Conservation (phyloP, 192 early-diverging fungal genomes). For the Spizellomyces sp. region DNA sequence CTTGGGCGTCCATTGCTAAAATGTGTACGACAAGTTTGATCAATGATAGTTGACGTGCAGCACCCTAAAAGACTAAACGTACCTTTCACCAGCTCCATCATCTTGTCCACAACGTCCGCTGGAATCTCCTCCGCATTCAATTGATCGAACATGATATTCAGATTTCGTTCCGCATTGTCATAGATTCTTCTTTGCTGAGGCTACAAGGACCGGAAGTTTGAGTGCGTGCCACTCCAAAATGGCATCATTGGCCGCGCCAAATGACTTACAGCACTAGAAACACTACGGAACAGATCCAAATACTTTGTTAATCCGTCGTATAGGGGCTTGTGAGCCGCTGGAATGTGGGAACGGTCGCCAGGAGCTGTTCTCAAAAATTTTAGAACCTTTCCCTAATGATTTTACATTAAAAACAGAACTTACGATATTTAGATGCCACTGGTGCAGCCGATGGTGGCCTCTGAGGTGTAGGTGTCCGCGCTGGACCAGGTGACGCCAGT, state of each 20-base stretch:
- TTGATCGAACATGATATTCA: conserved; percentile 80
- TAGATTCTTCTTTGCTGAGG: conserved; percentile 73
- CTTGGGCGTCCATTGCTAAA: conserved; percentile 50
- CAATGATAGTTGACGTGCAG: not conserved
- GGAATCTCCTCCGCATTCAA: conserved; percentile 80
- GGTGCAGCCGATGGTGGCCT: not conserved
- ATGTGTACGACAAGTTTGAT: conserved; percentile 1
- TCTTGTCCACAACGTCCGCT: conserved; percentile 58
- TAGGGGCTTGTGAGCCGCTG: conserved; percentile 68
- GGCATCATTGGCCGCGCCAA: not conserved
- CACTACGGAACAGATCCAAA: conserved; percentile 8
- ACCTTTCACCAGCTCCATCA: conserved; percentile 69
- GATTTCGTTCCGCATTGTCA: conserved; percentile 84
- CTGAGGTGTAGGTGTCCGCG: not conserved
- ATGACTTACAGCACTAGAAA: conserved; percentile 13
- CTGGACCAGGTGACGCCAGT: no score
- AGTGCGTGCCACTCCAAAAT: not conserved
- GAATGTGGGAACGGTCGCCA: conserved; percentile 85
- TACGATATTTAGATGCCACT: conserved; percentile 30
- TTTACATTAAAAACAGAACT: not conserved
- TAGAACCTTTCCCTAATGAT: not conserved
- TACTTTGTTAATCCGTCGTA: conserved; percentile 52
- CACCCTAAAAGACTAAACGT: conserved; percentile 10
- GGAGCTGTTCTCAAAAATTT: conserved; percentile 48
- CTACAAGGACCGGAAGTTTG: conserved; percentile 26